Evolutionary conservation across 1,284 basidiomycete species (phyloP), one percentile per base, ranked within the genome.

Genomic region (Somion occarium): DNA sequence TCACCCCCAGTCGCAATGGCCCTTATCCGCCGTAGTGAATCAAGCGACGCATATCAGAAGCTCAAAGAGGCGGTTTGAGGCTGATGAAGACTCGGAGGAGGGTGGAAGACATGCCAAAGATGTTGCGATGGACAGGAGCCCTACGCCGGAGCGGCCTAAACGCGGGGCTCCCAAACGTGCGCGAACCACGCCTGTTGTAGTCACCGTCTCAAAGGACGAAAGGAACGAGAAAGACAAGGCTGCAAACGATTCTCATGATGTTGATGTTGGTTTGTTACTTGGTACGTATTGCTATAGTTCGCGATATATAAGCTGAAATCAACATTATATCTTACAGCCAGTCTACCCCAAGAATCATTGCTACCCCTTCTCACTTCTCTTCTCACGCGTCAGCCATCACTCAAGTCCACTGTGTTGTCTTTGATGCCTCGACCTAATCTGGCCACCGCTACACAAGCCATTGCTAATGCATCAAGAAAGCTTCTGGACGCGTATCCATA

Each of bases 401-500:
- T 91, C 43, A 91, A 88, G 63, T 71, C 80, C 1, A 67, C 76
- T 4, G 75, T 91, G 46, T 68, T 91, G 27, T 80, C 83, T 25
- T 73, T 91, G 37, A 89, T 91, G 61, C 88, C 88, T 50, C 80
- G 86, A 20, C 88, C 88, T 7, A 85, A 86, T 2, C 69, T 91
- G 49, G 84, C 88, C 26, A 82, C 77, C 23, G 88, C 87, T 18
- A 65, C 82, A 24, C 78, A 87, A 59, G 81, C 82, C n/a, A 67
- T 91, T 34, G 75, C 76, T 38, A 76, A 75, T 53, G 82, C 85
- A 19, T 79, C 84, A 30, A 82, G 79, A 70, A 85, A 83, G 63
- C 74, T 91, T 38, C 79, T 80, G 45, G 88, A 91, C 50, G 85
- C 88, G 18, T 88, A 88, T 63, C 88, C 88, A 5, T 91, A 89